Conservation (phyloP, 2,329 filamentous ascomycete species). For the Apiospora sp. region DNA sequence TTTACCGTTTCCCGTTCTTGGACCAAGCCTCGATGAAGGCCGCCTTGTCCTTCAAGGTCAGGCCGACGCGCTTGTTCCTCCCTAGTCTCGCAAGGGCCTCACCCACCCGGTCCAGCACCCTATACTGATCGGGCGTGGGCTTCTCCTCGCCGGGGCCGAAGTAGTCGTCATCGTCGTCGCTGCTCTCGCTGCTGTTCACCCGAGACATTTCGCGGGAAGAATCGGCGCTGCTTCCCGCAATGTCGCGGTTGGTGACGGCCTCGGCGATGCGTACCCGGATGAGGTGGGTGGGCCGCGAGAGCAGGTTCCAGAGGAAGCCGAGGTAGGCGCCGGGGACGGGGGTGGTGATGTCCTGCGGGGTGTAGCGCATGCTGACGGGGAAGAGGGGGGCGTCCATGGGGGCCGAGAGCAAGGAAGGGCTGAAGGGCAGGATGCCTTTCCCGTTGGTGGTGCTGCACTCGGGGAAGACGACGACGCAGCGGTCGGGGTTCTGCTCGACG, state of each 20-base stretch:
- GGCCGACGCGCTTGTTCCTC: slow-evolving; percentile 85
- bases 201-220: slow-evolving; percentile 35
- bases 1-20: slow-evolving; percentile 47
- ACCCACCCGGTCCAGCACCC: slow-evolving; percentile 78
- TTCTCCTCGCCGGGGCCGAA: slow-evolving; percentile 39
- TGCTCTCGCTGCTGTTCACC: slow-evolving; percentile 42
- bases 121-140: slow-evolving; percentile 66
- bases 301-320: slow-evolving; percentile 83
- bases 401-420: slow-evolving; percentile 75
- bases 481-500: slow-evolving; percentile 71
- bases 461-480: slow-evolving; percentile 87
- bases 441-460: slow-evolving; percentile 96
- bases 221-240: not conserved
- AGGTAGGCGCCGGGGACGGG: slow-evolving; percentile 79
- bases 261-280: slow-evolving; percentile 92
- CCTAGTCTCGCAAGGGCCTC: slow-evolving; percentile 89
- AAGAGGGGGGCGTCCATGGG: slow-evolving; percentile 79
- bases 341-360: slow-evolving; percentile 88
- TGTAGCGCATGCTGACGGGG: slow-evolving; percentile 89
- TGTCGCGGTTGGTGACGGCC: slow-evolving; percentile 61
- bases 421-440: slow-evolving; percentile 84
- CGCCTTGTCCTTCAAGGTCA: slow-evolving; percentile 84
- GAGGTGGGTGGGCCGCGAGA: slow-evolving; percentile 85
- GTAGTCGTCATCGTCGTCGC: slow-evolving; percentile 35
- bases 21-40: slow-evolving; percentile 78